A percentile compares a stretch with the other conserved stretches of the same genome.
These are phyloP conservation scores for Fusarium sarcochroum DNA, from an alignment of 2,329 filamentous ascomycete genomes.

Conservation along the genomic window DNA sequence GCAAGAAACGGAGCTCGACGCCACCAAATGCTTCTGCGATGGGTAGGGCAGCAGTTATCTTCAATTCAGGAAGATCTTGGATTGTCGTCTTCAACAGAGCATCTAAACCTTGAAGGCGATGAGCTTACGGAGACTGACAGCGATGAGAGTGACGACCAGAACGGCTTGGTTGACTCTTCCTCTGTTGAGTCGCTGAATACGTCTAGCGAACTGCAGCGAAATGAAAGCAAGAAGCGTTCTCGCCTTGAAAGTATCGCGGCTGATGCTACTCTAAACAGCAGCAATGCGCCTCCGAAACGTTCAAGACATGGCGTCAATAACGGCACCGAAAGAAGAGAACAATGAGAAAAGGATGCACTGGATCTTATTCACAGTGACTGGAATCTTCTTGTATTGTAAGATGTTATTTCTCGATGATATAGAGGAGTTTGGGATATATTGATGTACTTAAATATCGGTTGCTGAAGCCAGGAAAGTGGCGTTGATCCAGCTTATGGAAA, in stretches of 20 bases:
- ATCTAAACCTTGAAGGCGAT: neutral
- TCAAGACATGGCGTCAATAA: slow-evolving; percentile 8
- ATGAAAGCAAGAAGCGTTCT: slow-evolving; percentile 31
- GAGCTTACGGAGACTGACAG: slow-evolving; percentile 1
- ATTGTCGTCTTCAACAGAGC: slow-evolving; percentile 8
- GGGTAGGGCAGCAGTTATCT: slow-evolving; percentile 38
- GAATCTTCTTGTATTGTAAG: neutral
- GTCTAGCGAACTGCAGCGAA: slow-evolving; percentile 1
- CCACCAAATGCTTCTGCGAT: slow-evolving; percentile 39
- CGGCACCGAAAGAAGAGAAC: neutral
- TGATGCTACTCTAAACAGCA: slow-evolving; percentile 3
- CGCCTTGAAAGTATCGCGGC: slow-evolving; percentile 16
- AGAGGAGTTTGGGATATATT: slow-evolving; percentile 1
- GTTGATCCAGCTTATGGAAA: slow-evolving; percentile 2
- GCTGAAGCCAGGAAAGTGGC: neutral
- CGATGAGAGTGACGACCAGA: slow-evolving; percentile 23
- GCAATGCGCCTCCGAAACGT: slow-evolving; percentile 18
- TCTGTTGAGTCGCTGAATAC: neutral
- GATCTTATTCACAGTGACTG: neutral
- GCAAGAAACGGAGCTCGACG: slow-evolving; percentile 29
- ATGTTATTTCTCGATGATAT: neutral
- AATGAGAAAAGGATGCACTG: neutral
- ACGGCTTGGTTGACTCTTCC: neutral
- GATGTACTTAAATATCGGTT: slow-evolving; percentile 26
- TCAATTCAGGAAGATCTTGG: slow-evolving; percentile 36